A percentile compares a stretch with the other conserved stretches of the same genome.
Evolutionary conservation across 768 basidiomycete genomes (phyloP).

Genomic region (Tylopilus vinaceipallidus): DNA sequence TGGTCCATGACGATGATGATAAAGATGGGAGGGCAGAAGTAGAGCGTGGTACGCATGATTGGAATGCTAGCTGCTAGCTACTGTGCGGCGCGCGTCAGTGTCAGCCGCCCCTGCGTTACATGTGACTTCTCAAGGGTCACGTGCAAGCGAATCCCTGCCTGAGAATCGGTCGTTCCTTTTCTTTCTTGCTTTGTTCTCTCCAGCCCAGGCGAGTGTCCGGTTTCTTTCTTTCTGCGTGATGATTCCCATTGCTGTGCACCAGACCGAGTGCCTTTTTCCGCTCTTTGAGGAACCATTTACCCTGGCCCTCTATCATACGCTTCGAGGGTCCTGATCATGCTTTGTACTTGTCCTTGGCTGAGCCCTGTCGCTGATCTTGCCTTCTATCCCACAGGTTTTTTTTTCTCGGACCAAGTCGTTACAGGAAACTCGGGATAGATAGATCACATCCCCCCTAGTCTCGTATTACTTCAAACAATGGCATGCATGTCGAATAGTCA

Average conservation of each 20-base stretch:
- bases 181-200: neutral
- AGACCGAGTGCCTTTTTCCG: slow-evolving; percentile 31
- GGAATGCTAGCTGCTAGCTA: too few species aligned
- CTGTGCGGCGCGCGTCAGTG: too few species aligned
- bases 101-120: too few species aligned
- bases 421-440: too few species aligned
- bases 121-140: too few species aligned
- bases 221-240: slow-evolving; percentile 17
- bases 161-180: too few species aligned
- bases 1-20: too few species aligned
- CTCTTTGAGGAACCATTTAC: slow-evolving; percentile 33
- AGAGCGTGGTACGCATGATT: too few species aligned
- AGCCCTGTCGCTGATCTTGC: neutral
- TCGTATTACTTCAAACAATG: neutral
- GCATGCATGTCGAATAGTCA: neutral
- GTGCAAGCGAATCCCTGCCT: too few species aligned
- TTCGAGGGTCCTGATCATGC: slow-evolving; percentile 34
- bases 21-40: too few species aligned
- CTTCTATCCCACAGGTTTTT: neutral
- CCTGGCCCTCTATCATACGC: slow-evolving; percentile 35
- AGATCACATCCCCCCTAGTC: too few species aligned
- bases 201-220: slow-evolving; percentile 3
- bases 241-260: slow-evolving; percentile 37
- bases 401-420: too few species aligned
- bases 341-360: neutral